phyloP scores from a whole-genome alignment of 2,329 filamentous ascomycete species.

The Aschersonia sp. region DNA sequence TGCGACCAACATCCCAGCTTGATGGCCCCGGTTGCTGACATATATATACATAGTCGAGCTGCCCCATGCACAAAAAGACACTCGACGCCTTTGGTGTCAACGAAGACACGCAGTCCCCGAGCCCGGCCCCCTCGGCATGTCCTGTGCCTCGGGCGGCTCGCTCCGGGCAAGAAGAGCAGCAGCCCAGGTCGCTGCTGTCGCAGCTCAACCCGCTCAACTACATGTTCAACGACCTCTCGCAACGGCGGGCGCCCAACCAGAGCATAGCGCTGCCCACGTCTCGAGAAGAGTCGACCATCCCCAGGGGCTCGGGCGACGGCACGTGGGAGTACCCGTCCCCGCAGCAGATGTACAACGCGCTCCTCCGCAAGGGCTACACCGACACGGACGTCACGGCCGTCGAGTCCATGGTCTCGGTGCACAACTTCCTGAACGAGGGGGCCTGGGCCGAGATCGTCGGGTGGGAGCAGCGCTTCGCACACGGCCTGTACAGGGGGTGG shows the following conservation, averaged over 20 bases:
- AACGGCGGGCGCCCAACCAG: conserved; percentile 62
- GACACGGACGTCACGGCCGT: conserved; percentile 89
- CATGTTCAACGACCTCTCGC: conserved; percentile 82
- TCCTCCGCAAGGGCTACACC: conserved; percentile 88
- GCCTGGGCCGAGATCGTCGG: conserved; percentile 91
- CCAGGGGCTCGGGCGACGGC: conserved; percentile 60
- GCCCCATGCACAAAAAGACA: conserved; percentile 43
- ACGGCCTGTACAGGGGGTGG: conserved; percentile 60
- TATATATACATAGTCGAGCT: conserved; percentile 25
- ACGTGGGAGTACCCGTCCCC: conserved; percentile 98
- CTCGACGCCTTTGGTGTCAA: conserved; percentile 27
- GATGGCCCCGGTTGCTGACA: not conserved
- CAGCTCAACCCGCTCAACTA: conserved; percentile 68
- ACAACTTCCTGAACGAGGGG: conserved; percentile 96
- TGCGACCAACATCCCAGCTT: no score
- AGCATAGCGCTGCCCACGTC: conserved; percentile 59
- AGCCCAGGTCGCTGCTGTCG: conserved; percentile 29
- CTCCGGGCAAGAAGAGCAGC: conserved; percentile 17
- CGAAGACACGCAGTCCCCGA: conserved; percentile 11
- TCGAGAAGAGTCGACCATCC: conserved; percentile 79
- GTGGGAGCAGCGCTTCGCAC: conserved; percentile 78
- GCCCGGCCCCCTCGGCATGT: conserved; percentile 21
- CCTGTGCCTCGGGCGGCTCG: conserved; percentile 29
- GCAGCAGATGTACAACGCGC: conserved; percentile 99
- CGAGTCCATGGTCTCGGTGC: conserved; percentile 91